These are phyloP conservation scores for Phaeolepiota aurea DNA, from an alignment of 768 basidiomycete genomes.

Conservation along the genomic window DNA sequence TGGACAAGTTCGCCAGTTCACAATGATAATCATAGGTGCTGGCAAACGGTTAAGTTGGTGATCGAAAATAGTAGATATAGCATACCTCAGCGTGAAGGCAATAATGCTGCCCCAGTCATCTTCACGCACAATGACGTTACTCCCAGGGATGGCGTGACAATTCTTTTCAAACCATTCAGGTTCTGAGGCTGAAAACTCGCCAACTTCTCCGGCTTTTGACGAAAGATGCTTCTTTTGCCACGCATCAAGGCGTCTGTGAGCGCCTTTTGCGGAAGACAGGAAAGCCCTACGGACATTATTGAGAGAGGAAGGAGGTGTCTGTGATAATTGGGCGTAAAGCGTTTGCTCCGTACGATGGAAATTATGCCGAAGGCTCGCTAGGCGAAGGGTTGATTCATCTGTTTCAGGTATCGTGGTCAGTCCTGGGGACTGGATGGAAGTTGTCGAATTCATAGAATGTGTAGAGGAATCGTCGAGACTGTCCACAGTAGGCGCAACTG, in stretches of 20 bases:
- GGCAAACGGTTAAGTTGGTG: constrained; percentile 5
- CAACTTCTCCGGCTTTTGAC: constrained; percentile 13
- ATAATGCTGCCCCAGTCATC: constrained; percentile 76
- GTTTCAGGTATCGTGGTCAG: constrained; percentile 11
- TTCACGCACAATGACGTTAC: constrained; percentile 59
- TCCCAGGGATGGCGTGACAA: constrained; percentile 59
- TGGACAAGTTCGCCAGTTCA: constrained; percentile 33
- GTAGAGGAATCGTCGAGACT: background rate
- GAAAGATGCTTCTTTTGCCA: constrained; percentile 62
- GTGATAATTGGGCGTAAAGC: constrained; percentile 45
- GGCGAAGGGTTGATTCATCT: constrained; percentile 26
- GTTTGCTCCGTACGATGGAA: constrained; percentile 54
- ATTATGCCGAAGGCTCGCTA: constrained; percentile 42
- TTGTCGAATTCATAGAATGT: background rate
- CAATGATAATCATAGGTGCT: constrained; percentile 56
- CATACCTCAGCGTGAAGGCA: constrained; percentile 64
- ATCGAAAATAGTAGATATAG: constrained; percentile 3
- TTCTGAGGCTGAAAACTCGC: constrained; percentile 27
- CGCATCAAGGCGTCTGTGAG: constrained; percentile 43
- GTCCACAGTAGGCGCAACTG: background rate
- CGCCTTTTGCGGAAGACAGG: constrained; percentile 39
- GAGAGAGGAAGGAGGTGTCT: constrained; percentile 34
- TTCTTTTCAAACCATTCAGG: constrained; percentile 61
- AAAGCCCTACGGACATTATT: constrained; percentile 62
- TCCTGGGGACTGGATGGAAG: background rate